Evolutionary conservation across 139 green algal genomes (phyloP), one percentile per base, ranked within the genome.

Genomic region (Desmodesmus armatus): DNA sequence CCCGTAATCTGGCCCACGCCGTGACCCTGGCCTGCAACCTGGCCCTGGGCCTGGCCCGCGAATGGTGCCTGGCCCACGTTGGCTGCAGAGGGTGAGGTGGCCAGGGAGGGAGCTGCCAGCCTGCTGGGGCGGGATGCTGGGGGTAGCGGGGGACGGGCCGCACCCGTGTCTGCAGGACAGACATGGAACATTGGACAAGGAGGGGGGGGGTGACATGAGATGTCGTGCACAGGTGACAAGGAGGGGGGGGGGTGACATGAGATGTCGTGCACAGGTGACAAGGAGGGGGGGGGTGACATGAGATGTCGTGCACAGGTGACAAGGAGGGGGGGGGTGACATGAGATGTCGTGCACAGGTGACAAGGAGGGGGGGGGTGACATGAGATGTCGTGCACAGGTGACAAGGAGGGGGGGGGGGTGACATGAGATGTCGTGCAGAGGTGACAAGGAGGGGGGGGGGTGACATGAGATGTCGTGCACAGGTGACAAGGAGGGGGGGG

Each of bases 111-210:
- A n/a, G n/a, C n/a, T n/a, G 76, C 55, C 1, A 82, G n/a, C 7
- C 76, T 27, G 55, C 76, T 82, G 25, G 76, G 55, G 17, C 76
- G 25, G 6, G 76, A 35, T 40, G 76, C 76, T 5, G 76, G 76
- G 1, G 76, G 76, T 29, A 82, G 55, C 19, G 76, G 76, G 4
- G 76, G 76, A 29, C 76, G 33, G 11, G 76, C 53, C 23, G 37
- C 55, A 6, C 76, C 76, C 5, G 76, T 82, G 62, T 82, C 76
- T 82, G 75, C 51, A 71, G n/a, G 7, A 55, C 69, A 77, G 29
- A 69, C 60, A 69, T 29, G 17, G 47, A 55, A 21, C 47, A 55
- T 55, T 7, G 47, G 13, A 55, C 9, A 7, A 55, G 47, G 13
- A 55, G 9, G 13, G 9, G 9, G 13, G 13, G 13, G 13, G 47